phyloP scores from a whole-genome alignment of 148 eudicot genomes.

The Hydrangea macrophylla region DNA sequence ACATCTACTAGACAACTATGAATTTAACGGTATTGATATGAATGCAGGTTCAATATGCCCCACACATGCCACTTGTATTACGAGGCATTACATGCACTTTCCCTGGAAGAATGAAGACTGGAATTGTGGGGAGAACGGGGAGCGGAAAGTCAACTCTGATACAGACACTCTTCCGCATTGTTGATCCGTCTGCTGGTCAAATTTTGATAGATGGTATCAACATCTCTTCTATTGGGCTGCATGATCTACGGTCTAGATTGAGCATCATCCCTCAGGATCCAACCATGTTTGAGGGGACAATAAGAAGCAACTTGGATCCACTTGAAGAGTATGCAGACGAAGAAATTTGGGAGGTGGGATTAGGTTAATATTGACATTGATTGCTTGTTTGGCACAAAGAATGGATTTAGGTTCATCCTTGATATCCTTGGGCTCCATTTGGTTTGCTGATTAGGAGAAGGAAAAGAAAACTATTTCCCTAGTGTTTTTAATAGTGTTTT shows the following conservation, averaged over 20 bases:
- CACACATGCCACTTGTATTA: conserved; percentile 52
- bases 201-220: conserved; percentile 44
- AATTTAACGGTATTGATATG: background rate
- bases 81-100: conserved; percentile 61
- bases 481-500: no score
- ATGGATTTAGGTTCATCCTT: no score
- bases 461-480: no score
- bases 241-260: conserved; percentile 52
- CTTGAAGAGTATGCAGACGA: conserved; percentile 57
- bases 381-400: background rate
- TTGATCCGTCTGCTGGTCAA: conserved; percentile 53
- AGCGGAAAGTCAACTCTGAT: conserved; percentile 70
- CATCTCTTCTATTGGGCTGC: conserved; percentile 54
- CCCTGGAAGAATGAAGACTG: conserved; percentile 48
- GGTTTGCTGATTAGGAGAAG: no score
- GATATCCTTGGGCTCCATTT: no score
- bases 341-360: conserved; percentile 55
- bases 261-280: conserved; percentile 75
- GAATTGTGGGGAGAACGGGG: conserved; percentile 67
- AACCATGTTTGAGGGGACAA: conserved; percentile 65
- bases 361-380: background rate
- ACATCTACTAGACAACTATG: background rate
- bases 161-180: conserved; percentile 55
- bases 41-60: conserved; percentile 49
- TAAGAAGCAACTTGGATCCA: conserved; percentile 63